Percentiles rank a stretch among this genome's conserved stretches.
Conservation (phyloP, 106 monocot genomes). For the Acanthochlamys bracteata region DNA sequence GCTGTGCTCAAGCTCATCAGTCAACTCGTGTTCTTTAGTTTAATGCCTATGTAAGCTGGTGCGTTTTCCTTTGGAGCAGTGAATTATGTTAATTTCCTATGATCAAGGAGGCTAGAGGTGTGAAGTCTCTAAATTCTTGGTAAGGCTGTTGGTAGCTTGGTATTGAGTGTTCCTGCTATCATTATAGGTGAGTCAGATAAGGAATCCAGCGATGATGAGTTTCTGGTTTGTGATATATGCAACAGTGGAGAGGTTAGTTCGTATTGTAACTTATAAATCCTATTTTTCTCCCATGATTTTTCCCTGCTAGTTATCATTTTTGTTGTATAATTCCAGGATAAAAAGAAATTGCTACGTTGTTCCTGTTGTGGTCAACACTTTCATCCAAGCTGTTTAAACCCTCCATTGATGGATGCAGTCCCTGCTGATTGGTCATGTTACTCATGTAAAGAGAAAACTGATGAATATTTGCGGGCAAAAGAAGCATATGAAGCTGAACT, state of each 20-base stretch:
- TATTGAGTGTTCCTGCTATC: too few relatives aligned
- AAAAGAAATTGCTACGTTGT: conserved; percentile 74
- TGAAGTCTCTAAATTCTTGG: too few relatives aligned
- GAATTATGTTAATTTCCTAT: too few relatives aligned
- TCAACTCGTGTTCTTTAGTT: too few relatives aligned
- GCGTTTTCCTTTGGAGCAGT: too few relatives aligned
- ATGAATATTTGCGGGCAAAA: conserved; percentile 66
- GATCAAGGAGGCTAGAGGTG: too few relatives aligned
- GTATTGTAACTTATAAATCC: conserved; percentile 6
- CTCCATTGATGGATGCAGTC: conserved; percentile 56
- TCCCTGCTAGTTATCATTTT: conserved; percentile 2
- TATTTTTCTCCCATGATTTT: conserved; percentile 9
- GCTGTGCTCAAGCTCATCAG: too few relatives aligned
- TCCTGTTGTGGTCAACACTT: conserved; percentile 79
- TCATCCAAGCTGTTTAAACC: conserved; percentile 77
- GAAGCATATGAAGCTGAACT: conserved; percentile 79
- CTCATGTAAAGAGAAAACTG: conserved; percentile 84
- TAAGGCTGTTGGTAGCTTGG: too few relatives aligned
- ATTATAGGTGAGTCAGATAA: conserved; percentile 76
- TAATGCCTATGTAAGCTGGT: too few relatives aligned
- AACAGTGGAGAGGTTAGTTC: conserved; percentile 72
- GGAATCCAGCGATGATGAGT: conserved; percentile 84
- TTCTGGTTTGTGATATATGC: conserved; percentile 92
- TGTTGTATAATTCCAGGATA: conserved; percentile 41
- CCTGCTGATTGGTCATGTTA: conserved; percentile 77